A percentile compares a stretch with the other conserved stretches of the same genome.
Conservation (phyloP, 345 rosid species). For the Excoecaria agallocha region DNA sequence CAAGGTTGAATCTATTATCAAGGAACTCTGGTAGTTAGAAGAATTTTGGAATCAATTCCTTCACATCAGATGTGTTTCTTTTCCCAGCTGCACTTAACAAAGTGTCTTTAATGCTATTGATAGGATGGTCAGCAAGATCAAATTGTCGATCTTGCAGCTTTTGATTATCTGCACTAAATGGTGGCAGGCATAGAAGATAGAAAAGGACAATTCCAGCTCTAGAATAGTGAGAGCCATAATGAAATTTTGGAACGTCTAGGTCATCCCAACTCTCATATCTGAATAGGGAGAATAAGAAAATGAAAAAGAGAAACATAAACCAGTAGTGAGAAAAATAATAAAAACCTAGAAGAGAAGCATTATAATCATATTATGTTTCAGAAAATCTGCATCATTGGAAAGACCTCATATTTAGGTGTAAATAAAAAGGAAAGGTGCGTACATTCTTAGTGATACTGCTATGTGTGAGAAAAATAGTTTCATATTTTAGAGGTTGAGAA, state of each 20-base stretch:
- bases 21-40: slow-evolving; percentile 96
- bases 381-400: slow-evolving; percentile 98
- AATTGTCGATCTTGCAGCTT: slow-evolving; percentile 99
- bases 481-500: background rate
- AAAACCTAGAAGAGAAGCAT: slow-evolving; percentile 34
- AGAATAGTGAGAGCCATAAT: slow-evolving; percentile 99
- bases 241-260: slow-evolving; percentile 98
- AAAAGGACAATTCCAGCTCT: slow-evolving; percentile 99
- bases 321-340: background rate
- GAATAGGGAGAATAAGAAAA: slow-evolving; percentile 14
- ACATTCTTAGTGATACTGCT: background rate
- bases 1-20: slow-evolving; percentile 76
- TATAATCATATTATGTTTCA: slow-evolving; percentile 92
- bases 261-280: slow-evolving; percentile 99
- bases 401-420: slow-evolving; percentile 94
- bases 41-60: slow-evolving; percentile 97
- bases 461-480: background rate
- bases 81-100: slow-evolving; percentile 99
- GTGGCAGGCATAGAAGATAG: slow-evolving; percentile 96
- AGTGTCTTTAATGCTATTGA: slow-evolving; percentile 85
- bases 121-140: slow-evolving; percentile 99
- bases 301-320: background rate
- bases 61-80: slow-evolving; percentile 97
- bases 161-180: slow-evolving; percentile 96
- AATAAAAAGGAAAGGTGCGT: slow-evolving; percentile 96